Conservation (phyloP, 805 yeast genomes). For the Hanseniaspora valbyensis region DNA sequence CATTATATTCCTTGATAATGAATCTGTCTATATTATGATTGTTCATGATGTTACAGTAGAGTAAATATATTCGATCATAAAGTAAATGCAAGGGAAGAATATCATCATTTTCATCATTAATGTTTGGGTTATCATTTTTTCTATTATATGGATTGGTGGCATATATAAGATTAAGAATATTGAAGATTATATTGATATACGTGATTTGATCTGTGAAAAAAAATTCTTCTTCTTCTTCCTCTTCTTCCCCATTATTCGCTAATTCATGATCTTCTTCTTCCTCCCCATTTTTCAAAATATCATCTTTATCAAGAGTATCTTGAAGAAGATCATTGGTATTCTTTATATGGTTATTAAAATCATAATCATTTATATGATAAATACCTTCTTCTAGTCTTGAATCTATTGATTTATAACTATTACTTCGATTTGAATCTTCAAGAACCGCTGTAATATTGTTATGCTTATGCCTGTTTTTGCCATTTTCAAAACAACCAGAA, state of each 20-base stretch:
- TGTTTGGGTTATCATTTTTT: background rate
- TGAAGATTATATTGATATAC: slow-evolving; percentile 11
- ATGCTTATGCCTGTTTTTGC: too few species aligned
- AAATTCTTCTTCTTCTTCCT: background rate
- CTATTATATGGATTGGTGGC: background rate
- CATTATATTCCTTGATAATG: slow-evolving; percentile 1
- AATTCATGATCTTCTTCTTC: background rate
- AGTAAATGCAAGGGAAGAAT: slow-evolving; percentile 2
- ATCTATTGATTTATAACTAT: background rate
- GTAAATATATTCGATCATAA: slow-evolving; percentile 11
- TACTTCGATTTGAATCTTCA: too few species aligned
- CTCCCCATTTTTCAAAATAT: too few species aligned
- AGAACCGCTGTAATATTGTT: background rate
- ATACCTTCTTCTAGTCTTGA: background rate
- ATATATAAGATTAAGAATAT: slow-evolving; percentile 11
- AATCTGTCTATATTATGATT: slow-evolving; percentile 12
- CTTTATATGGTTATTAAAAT: background rate
- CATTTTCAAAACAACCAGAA: too few species aligned
- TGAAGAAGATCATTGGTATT: too few species aligned
- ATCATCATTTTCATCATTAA: background rate
- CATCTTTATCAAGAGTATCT: too few species aligned
- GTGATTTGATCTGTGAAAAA: slow-evolving; percentile 9
- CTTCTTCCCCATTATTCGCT: background rate
- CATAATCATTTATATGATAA: background rate
- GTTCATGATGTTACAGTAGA: slow-evolving; percentile 6